These are phyloP conservation scores for Pythium sp. DNA, from an alignment of 352 stramenopile genomes.

Conservation along the genomic window DNA sequence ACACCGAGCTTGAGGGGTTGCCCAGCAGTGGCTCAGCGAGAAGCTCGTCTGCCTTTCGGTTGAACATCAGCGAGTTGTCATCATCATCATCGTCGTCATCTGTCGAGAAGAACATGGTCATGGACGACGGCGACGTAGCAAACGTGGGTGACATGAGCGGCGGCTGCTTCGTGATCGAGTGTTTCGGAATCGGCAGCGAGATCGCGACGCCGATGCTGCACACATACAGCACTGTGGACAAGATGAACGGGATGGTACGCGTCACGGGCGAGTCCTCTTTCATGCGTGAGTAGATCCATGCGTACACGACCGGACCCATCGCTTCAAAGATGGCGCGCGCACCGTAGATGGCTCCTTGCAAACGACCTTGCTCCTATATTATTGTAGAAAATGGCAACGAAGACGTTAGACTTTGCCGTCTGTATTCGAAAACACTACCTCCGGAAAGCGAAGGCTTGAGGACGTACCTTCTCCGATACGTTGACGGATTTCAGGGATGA, in stretches of 20 bases:
- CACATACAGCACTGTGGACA: constrained; percentile 51
- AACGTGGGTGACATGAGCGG: constrained; percentile 43
- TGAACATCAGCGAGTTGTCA: constrained; percentile 18
- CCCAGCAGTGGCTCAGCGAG: constrained; percentile 51
- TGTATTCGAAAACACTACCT: background rate
- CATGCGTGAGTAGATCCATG: constrained; percentile 56
- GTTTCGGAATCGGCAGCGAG: constrained; percentile 30
- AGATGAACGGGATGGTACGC: constrained; percentile 52
- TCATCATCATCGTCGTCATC: constrained; percentile 39
- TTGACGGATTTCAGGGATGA: constrained; percentile 66
- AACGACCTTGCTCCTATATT: constrained; percentile 59
- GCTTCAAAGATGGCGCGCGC: constrained; percentile 65
- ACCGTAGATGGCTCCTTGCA: constrained; percentile 73
- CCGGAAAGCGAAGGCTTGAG: background rate
- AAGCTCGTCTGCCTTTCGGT: constrained; percentile 28
- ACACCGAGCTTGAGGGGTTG: constrained; percentile 16
- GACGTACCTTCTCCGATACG: constrained; percentile 43
- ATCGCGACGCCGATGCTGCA: constrained; percentile 49
- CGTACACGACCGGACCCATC: constrained; percentile 49
- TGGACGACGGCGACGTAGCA: constrained; percentile 38
- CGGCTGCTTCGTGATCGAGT: constrained; percentile 13
- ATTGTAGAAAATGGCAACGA: background rate
- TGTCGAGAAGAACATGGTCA: constrained; percentile 49
- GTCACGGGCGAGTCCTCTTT: constrained; percentile 38
- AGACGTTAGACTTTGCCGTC: background rate